Conservation (phyloP, 352 stramenopile species). For the Globisporangium heterothallicum region DNA sequence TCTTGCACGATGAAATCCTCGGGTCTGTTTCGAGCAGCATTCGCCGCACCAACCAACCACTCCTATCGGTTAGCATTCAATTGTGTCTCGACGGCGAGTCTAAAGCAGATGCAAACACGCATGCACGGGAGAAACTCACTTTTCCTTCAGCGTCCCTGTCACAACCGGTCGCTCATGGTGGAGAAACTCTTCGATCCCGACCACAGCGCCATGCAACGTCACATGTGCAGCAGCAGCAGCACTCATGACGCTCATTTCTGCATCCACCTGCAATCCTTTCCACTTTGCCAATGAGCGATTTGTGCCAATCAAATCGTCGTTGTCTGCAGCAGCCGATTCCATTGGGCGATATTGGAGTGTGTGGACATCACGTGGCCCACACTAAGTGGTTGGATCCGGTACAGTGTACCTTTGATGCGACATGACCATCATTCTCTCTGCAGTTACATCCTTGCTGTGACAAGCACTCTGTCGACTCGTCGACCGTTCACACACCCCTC, state of each 20-base stretch:
- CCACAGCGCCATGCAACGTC: slow-evolving; percentile 11
- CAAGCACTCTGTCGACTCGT: neutral
- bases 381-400: too few species aligned
- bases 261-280: neutral
- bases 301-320: neutral
- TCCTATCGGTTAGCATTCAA: too few species aligned
- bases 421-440: neutral
- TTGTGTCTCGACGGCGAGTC: too few species aligned
- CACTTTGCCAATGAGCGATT: too few species aligned
- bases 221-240: neutral
- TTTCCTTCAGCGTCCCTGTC: slow-evolving; percentile 34
- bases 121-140: slow-evolving; percentile 22
- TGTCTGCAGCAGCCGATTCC: too few species aligned
- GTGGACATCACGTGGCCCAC: neutral
- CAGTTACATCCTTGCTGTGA: neutral
- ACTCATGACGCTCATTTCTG: neutral
- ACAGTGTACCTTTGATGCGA: too few species aligned
- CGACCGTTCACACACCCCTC: neutral
- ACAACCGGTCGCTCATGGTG: slow-evolving; percentile 14
- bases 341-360: neutral
- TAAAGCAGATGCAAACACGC: too few species aligned
- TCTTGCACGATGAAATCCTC: slow-evolving; percentile 73
- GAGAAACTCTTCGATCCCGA: slow-evolving; percentile 51
- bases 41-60: too few species aligned
- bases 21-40: slow-evolving; percentile 28